phyloP scores from a whole-genome alignment of 148 eudicot species.

The Rhododendron ovatum region DNA sequence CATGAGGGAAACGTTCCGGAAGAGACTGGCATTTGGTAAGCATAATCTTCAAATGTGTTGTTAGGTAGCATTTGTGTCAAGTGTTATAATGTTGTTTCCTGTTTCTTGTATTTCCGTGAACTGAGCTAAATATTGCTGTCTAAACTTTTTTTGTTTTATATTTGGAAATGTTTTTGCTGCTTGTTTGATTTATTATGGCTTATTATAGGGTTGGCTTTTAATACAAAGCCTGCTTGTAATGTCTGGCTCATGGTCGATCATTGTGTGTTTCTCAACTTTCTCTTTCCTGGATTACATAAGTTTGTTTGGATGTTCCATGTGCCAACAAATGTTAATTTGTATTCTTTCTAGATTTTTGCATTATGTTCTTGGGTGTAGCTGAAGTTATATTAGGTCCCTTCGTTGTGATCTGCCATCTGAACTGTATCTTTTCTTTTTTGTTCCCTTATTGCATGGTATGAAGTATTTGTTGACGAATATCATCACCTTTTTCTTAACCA shows the following conservation, averaged over 20 bases:
- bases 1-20: conserved; percentile 76
- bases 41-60: neutral
- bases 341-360: neutral
- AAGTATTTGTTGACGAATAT: neutral
- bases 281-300: neutral
- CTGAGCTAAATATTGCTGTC: neutral
- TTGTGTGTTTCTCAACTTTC: neutral
- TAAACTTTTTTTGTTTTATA: neutral
- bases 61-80: neutral
- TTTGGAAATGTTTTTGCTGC: neutral
- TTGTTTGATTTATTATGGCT: neutral
- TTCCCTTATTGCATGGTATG: neutral
- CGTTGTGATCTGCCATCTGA: neutral
- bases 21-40: conserved; percentile 92
- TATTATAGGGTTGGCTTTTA: neutral
- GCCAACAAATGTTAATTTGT: neutral
- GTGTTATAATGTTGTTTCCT: neutral
- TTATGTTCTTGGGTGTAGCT: neutral
- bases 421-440: neutral
- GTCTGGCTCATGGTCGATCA: neutral
- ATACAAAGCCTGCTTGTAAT: neutral
- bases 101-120: neutral
- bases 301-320: neutral
- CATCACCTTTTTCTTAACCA: neutral
- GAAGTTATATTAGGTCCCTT: neutral